A percentile compares a stretch with the other conserved stretches of the same genome.
phyloP scores from a whole-genome alignment of 805 yeast species.

The Wickerhamomyces queroliae region DNA sequence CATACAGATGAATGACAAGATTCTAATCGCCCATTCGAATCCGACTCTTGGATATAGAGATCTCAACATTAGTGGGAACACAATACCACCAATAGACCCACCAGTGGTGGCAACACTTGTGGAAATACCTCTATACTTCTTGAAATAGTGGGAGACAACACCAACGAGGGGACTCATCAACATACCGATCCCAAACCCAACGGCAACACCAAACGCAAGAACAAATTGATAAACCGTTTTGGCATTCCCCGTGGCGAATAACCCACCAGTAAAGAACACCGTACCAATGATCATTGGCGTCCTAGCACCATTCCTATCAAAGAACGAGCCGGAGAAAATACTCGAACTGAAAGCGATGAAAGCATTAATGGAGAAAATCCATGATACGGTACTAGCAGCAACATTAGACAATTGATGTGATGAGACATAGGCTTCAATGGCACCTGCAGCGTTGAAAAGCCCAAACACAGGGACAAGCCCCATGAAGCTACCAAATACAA shows the following conservation, averaged over 20 bases:
- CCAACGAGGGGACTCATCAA: slow-evolving; percentile 54
- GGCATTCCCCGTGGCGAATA: slow-evolving; percentile 46
- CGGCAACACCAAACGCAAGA: slow-evolving; percentile 44
- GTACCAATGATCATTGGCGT: slow-evolving; percentile 36
- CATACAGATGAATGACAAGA: slow-evolving; percentile 38
- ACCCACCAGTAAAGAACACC: slow-evolving; percentile 36
- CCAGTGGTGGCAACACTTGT: slow-evolving; percentile 42
- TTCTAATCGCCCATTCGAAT: slow-evolving; percentile 51
- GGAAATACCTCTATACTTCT: slow-evolving; percentile 49
- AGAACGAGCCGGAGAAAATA: slow-evolving; percentile 49
- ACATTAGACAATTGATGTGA: slow-evolving; percentile 44
- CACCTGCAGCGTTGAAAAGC: slow-evolving; percentile 52
- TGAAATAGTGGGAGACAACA: slow-evolving; percentile 61
- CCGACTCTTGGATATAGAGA: slow-evolving; percentile 40
- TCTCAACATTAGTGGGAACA: slow-evolving; percentile 48
- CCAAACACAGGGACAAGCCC: slow-evolving; percentile 55
- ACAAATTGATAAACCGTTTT: slow-evolving; percentile 52
- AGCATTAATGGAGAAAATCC: slow-evolving; percentile 58
- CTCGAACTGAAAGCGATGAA: slow-evolving; percentile 43
- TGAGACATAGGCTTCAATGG: slow-evolving; percentile 53
- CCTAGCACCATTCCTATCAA: slow-evolving; percentile 47
- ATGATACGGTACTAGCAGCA: slow-evolving; percentile 44
- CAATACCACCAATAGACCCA: slow-evolving; percentile 48
- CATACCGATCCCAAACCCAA: slow-evolving; percentile 54
- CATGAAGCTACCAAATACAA: slow-evolving; percentile 51